phyloP scores from a whole-genome alignment of 306 rosid genomes.

The Pterocarpus santalinus region DNA sequence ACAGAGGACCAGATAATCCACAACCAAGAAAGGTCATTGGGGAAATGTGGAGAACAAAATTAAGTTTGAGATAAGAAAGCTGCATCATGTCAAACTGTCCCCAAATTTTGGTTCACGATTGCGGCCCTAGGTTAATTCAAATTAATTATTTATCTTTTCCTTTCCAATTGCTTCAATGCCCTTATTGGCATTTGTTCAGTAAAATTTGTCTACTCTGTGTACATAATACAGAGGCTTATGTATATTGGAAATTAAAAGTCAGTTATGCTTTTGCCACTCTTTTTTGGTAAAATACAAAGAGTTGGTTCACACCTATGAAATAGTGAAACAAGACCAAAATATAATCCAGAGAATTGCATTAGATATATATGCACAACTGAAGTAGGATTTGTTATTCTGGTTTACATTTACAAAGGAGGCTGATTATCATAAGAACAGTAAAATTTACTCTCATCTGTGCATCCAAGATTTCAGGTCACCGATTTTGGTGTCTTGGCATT shows the following conservation, averaged over 20 bases:
- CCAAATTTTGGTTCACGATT: neutral
- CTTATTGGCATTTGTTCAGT: neutral
- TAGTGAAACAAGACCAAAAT: too few species aligned
- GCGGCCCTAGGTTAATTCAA: neutral
- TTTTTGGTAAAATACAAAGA: neutral
- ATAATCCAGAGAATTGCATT: neutral
- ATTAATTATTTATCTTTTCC: conserved; percentile 31
- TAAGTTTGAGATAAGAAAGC: conserved; percentile 42
- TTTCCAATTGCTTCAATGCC: conserved; percentile 22
- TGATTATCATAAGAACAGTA: neutral
- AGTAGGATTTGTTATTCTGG: neutral
- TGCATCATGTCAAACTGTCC: conserved; percentile 1
- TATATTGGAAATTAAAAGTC: neutral
- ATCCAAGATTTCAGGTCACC: too few species aligned
- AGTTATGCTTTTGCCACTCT: neutral
- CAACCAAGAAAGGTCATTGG: conserved; percentile 77
- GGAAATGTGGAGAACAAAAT: conserved; percentile 86
- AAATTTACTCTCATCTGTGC: neutral
- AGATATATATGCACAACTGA: neutral
- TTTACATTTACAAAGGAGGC: conserved; percentile 23
- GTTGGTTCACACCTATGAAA: conserved; percentile 8
- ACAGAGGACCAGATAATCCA: conserved; percentile 92
- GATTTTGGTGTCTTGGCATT: too few species aligned
- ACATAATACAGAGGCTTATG: conserved; percentile 11
- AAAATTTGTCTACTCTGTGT: conserved; percentile 18